These are phyloP conservation scores for Tolypocladium guangdongense DNA, from an alignment of 2,329 filamentous ascomycete genomes.

Conservation along the genomic window DNA sequence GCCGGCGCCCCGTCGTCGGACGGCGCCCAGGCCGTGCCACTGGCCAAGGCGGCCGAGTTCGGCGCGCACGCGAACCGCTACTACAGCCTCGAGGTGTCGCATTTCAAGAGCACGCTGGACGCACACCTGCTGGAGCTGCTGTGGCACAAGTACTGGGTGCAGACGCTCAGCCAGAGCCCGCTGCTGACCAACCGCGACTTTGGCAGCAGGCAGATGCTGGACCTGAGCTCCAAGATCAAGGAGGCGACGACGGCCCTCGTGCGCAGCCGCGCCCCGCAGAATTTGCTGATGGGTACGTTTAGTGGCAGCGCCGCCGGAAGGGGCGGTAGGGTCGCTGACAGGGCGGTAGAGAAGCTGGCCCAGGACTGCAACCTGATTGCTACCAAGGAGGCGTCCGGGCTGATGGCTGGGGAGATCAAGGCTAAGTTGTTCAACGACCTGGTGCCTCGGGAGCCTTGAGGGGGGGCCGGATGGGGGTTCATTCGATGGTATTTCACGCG, in stretches of 20 bases:
- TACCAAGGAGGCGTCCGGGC: conserved; percentile 49
- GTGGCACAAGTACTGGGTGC: conserved; percentile 99
- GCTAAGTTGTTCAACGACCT: conserved; percentile 46
- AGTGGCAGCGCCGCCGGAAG: conserved; percentile 13
- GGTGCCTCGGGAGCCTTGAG: conserved; percentile 5
- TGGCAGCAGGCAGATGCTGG: conserved; percentile 81
- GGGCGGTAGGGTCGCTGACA: conserved; percentile 21
- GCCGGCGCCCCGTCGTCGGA: conserved; percentile 29
- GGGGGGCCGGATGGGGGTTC: neutral
- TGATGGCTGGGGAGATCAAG: conserved; percentile 53
- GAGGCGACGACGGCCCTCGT: conserved; percentile 39
- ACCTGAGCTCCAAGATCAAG: conserved; percentile 72
- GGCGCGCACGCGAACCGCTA: conserved; percentile 85
- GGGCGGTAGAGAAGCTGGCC: conserved; percentile 48
- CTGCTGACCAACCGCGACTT: conserved; percentile 89
- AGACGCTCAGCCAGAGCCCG: conserved; percentile 84
- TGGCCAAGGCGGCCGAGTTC: conserved; percentile 93
- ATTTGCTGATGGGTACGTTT: conserved; percentile 8
- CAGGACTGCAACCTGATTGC: conserved; percentile 50
- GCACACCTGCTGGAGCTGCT: conserved; percentile 74
- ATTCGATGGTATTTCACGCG: neutral
- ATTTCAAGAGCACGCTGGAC: conserved; percentile 91
- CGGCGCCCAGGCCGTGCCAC: conserved; percentile 67
- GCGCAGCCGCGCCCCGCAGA: conserved; percentile 14
- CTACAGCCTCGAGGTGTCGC: conserved; percentile 82